Evolutionary conservation across 129 eudicot species (phyloP), one percentile per base, ranked within the genome.

Genomic region (Artemisia tridentata): DNA sequence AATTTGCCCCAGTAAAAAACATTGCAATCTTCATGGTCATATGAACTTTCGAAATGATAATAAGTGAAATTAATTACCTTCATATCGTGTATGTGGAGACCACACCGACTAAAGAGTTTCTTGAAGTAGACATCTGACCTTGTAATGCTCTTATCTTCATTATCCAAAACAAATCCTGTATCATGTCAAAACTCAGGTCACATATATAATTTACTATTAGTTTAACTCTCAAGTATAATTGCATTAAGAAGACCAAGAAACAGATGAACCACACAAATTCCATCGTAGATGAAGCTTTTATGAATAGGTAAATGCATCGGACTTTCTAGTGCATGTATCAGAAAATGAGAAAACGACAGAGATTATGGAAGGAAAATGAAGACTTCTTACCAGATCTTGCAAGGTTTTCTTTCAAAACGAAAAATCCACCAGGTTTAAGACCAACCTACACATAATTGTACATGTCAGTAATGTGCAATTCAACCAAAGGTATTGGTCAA

Each of bases 381-480:
- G 71, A 79, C 51, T 62, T 49, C 56, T 7, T 86, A 88, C 96
- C 99, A 46, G 77, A 85, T 84, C 82, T 82, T 17, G 99, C 93
- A 69, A 86, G 84, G 46, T 93, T 93, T 82, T 93, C 99, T 84
- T 93, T 93, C 82, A 93, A 25, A 53, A 93, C 79, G 53, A 93
- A 90, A 34, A 87, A 61, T 29, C 99, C 99, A 59, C 97, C 97
- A 19, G 97, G 89, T 84, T 90, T 93, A 63, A 93, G 97, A 68
- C 99, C 99, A 74, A 53, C 87, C 98, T 92, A 79, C 74, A 79
- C 48, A 75, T 43, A 54, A 52, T 62, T 55, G 43, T 20, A 67
- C 20, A 16, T 27, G 73, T 81, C 46, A 81, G 63, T 63, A 29
- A 69, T 41, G 59, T 2, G 11, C 41, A 16, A 25, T 21, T 55